These are phyloP conservation scores for Lichtheimia hyalospora DNA, from an alignment of 371 early-diverging fungal genomes.

Conservation along the genomic window DNA sequence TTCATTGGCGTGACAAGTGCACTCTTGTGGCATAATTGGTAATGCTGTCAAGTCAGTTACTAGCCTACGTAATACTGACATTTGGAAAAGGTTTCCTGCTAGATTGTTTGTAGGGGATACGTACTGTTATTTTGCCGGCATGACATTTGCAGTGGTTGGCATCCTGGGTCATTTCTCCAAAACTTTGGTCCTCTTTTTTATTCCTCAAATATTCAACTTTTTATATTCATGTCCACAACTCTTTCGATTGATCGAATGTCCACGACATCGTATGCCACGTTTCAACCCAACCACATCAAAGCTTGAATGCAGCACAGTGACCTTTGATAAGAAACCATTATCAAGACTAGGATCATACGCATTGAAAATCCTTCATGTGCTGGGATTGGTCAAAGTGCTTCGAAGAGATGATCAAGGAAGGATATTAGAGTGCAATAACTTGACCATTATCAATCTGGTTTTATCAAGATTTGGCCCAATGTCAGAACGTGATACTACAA, in stretches of 20 bases:
- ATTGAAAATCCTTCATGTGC: constrained; percentile 31
- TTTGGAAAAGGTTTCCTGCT: constrained; percentile 74
- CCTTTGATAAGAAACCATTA: constrained; percentile 34
- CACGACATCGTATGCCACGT: constrained; percentile 94
- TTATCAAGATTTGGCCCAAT: constrained; percentile 77
- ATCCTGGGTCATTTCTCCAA: constrained; percentile 93
- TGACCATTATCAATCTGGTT: constrained; percentile 91
- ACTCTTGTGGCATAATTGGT: constrained; percentile 86
- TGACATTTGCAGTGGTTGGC: constrained; percentile 95
- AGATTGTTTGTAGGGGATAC: constrained; percentile 97
- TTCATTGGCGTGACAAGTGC: constrained; percentile 85
- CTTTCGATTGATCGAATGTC: constrained; percentile 94
- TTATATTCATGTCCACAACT: constrained; percentile 94
- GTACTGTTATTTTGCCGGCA: constrained; percentile 97
- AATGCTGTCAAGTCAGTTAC: too few species aligned
- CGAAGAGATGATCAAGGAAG: constrained; percentile 61
- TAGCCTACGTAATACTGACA: too few species aligned
- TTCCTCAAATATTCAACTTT: constrained; percentile 97
- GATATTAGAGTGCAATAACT: constrained; percentile 72
- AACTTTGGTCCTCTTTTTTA: constrained; percentile 90
- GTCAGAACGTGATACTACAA: constrained; percentile 67
- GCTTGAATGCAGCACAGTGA: constrained; percentile 45
- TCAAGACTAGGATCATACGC: constrained; percentile 32
- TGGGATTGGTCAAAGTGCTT: constrained; percentile 52
- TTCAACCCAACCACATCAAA: constrained; percentile 54